These are phyloP conservation scores for Suhomyces taliae DNA, from an alignment of 1,139 yeast species.

Conservation along the genomic window DNA sequence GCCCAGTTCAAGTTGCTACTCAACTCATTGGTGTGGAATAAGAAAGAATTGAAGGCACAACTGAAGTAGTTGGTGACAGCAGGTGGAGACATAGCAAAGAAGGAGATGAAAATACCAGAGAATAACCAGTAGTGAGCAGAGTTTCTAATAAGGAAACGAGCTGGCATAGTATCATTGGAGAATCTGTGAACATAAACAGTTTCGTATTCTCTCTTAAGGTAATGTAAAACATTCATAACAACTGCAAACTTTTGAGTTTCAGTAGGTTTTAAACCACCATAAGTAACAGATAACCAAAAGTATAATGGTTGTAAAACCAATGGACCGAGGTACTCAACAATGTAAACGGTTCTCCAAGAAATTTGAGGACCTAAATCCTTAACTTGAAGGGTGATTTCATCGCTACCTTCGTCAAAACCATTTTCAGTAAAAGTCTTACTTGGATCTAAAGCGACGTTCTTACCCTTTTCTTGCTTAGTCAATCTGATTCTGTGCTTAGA, in stretches of 20 bases:
- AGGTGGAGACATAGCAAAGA: conserved; percentile 72
- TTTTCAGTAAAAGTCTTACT: conserved; percentile 32
- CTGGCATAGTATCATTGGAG: conserved; percentile 90
- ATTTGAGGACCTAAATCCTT: conserved; percentile 95
- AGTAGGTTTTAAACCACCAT: conserved; percentile 34
- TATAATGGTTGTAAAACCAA: conserved; percentile 73
- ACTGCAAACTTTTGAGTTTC: conserved; percentile 56
- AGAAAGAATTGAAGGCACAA: conserved; percentile 2
- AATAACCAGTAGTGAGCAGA: conserved; percentile 88
- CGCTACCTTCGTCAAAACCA: conserved; percentile 27
- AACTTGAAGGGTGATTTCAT: conserved; percentile 46
- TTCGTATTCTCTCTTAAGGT: conserved; percentile 83
- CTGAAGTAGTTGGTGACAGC: conserved; percentile 6
- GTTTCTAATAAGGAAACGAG: conserved; percentile 82
- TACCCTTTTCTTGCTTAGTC: conserved; percentile 31
- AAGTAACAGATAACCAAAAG: conserved; percentile 41
- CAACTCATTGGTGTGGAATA: conserved; percentile 27
- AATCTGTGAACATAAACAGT: conserved; percentile 81
- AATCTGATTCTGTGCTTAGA: conserved; percentile 42
- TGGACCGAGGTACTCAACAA: conserved; percentile 89
- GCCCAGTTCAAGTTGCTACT: conserved; percentile 27
- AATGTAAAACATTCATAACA: conserved; percentile 66
- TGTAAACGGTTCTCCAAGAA: conserved; percentile 84
- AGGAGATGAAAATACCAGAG: conserved; percentile 66
- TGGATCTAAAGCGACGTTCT: conserved; percentile 35